Conservation (phyloP, 2,329 filamentous ascomycete species). For the Pleomassaria siparia region DNA sequence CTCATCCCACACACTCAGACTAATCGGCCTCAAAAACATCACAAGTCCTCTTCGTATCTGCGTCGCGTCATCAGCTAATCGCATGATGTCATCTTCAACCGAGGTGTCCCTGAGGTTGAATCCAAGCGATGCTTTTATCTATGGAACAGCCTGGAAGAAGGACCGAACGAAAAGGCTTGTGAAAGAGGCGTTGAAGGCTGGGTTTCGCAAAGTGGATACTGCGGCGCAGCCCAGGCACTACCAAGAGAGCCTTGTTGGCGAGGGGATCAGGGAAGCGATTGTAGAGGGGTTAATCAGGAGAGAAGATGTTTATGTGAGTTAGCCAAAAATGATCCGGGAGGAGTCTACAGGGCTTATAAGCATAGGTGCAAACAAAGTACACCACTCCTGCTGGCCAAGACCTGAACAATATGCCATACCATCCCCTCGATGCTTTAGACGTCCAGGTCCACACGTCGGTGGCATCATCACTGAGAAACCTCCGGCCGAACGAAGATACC, state of each 20-base stretch:
- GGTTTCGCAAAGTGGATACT: constrained; percentile 75
- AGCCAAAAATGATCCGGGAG: no score
- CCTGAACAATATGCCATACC: constrained; percentile 62
- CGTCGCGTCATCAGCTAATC: constrained; percentile 11
- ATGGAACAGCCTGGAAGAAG: constrained; percentile 88
- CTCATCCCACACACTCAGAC: background rate
- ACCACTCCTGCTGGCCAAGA: constrained; percentile 67
- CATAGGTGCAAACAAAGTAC: constrained; percentile 80
- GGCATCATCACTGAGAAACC: constrained; percentile 65
- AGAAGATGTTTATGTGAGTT: constrained; percentile 63
- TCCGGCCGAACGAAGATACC: constrained; percentile 45
- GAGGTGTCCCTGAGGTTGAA: constrained; percentile 16
- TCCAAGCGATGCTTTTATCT: constrained; percentile 54
- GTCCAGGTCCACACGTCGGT: constrained; percentile 70
- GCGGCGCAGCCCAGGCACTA: constrained; percentile 80
- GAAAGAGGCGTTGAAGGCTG: constrained; percentile 64
- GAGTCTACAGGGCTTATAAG: no score
- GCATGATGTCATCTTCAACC: constrained; percentile 21
- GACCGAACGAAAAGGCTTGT: constrained; percentile 68
- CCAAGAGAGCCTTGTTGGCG: constrained; percentile 69
- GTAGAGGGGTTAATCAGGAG: constrained; percentile 59
- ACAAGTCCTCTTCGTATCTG: background rate
- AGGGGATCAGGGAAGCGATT: constrained; percentile 65
- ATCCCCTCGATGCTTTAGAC: constrained; percentile 57
- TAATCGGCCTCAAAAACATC: background rate